phyloP scores from a whole-genome alignment of 164 flowering plant species.

The Chimonanthus praecox region DNA sequence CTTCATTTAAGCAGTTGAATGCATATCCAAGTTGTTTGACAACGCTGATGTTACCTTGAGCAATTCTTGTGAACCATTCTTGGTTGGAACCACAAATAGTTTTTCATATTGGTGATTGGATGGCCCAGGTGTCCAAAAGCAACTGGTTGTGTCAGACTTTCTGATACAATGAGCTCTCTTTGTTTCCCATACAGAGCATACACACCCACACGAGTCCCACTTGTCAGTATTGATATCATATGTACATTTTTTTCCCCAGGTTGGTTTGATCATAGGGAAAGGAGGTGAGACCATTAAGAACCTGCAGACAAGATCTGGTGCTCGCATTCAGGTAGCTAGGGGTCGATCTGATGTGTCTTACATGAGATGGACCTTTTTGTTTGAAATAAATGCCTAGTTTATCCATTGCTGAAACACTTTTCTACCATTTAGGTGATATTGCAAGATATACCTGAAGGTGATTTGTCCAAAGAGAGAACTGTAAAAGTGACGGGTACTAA shows the following conservation, averaged over 20 bases:
- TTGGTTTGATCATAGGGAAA: slow-evolving; percentile 90
- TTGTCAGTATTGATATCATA: neutral
- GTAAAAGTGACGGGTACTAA: slow-evolving; percentile 80
- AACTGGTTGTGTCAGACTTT: too few species aligned
- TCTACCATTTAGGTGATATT: slow-evolving; percentile 66
- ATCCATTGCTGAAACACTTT: slow-evolving; percentile 4
- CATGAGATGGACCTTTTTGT: neutral
- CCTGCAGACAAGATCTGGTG: slow-evolving; percentile 86
- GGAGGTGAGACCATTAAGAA: slow-evolving; percentile 91
- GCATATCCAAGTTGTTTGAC: too few species aligned
- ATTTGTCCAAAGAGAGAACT: slow-evolving; percentile 75
- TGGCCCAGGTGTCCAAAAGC: neutral
- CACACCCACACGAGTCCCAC: too few species aligned
- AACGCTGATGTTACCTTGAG: neutral
- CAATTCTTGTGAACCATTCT: neutral
- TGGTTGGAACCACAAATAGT: neutral
- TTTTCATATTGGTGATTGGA: neutral
- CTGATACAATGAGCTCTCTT: too few species aligned
- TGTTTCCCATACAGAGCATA: too few species aligned
- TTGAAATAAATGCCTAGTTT: neutral
- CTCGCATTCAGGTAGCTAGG: slow-evolving; percentile 92
- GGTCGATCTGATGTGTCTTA: neutral
- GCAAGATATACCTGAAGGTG: slow-evolving; percentile 83
- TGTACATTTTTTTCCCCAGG: slow-evolving; percentile 34
- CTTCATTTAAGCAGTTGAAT: too few species aligned